phyloP scores from a whole-genome alignment of 2,329 filamentous ascomycete species.

The Fulvia fulva region DNA sequence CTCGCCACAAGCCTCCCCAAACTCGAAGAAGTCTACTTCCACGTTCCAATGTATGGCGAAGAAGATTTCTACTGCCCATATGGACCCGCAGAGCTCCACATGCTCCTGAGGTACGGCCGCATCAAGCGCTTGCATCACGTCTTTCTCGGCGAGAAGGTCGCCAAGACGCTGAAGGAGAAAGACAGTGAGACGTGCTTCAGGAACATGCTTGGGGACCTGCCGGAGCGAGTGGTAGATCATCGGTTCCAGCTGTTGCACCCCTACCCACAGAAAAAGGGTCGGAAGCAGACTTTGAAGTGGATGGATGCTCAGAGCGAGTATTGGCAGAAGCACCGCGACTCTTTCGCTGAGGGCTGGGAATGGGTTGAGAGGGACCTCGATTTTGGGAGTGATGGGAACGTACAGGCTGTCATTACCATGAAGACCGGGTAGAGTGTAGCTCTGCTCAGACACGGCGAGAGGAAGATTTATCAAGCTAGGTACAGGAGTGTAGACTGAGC shows the following conservation, averaged over 20 bases:
- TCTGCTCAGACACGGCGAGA: too few species aligned
- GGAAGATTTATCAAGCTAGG: too few species aligned
- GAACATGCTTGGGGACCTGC: background rate
- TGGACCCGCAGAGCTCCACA: background rate
- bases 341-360: background rate
- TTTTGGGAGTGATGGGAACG: background rate
- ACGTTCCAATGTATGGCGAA: background rate
- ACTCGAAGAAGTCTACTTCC: background rate
- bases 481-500: too few species aligned
- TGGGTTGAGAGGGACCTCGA: background rate
- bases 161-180: background rate
- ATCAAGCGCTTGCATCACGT: background rate
- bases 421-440: background rate
- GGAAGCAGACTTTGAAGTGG: background rate
- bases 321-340: background rate
- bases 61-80: background rate
- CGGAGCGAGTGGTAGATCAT: background rate
- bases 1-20: background rate
- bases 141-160: background rate
- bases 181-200: background rate
- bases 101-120: background rate
- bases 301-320: background rate
- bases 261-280: background rate
- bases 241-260: background rate
- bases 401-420: background rate